Base-by-base conservation (phyloP, 1,139 yeast genomes). In the Yamadazyma buinensis region DNA sequence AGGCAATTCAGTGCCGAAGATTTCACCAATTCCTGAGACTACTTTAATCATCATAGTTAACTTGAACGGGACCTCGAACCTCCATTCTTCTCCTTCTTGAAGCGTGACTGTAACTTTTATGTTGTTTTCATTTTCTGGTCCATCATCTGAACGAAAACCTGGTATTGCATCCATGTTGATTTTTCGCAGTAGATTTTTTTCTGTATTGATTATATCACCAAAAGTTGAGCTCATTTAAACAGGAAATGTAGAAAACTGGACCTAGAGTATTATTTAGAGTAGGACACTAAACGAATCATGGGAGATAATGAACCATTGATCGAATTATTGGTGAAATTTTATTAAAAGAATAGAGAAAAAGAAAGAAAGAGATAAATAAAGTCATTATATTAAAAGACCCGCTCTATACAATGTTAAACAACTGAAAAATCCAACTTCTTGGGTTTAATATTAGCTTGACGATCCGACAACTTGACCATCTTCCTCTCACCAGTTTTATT, bases 1-100 rank as follows among this genome's bases (percentile, higher is more conserved):
- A 2, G 97, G 86, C 23, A 92, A 70, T 54, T 92, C 98, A 2
- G 97, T 87, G 17, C 98, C 98, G 59, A 84, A 87, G 14, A 90
- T 73, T 59, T 92, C 98, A 2, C 86, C 96, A 2, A 81, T 71
- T 2, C 98, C 98, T 7, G 67, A 62, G 3, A 61, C 43, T 23
- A 84, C 71, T 44, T 70, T 78, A 23, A 87, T 52, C n/a, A 67
- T 67, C 31, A 88, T 52, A 24, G 67, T 67, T 7, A 78, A 64
- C 33, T 73, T 79, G 41, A 72, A 66, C 0, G 79, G 81, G 2
- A 86, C 77, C 51, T 87, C 95, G 39, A 87, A 73, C 40, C 95
- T 67, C 96, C 96, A 90, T 61, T 88, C 96, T n/a, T 75, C 61
- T 15, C 42, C 43, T 26, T 44, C 49, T n/a, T 31, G 25, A 7